Conservation (phyloP, 768 basidiomycete genomes). For the Grammothele lineata region DNA sequence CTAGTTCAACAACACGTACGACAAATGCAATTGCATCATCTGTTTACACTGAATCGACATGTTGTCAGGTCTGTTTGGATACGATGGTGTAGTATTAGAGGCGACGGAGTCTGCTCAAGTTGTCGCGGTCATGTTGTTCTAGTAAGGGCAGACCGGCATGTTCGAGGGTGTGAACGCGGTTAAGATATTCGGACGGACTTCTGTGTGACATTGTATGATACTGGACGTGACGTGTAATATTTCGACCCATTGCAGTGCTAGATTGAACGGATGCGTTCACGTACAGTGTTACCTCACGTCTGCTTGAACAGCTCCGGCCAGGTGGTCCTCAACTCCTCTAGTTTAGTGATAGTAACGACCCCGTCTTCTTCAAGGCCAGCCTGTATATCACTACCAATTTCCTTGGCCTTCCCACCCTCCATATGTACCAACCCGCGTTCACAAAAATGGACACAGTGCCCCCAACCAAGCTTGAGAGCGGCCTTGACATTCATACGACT, state of each 20-base stretch:
- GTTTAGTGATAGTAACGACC: constrained; percentile 46
- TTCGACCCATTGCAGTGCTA: no score
- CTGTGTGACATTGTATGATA: no score
- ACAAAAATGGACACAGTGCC: constrained; percentile 69
- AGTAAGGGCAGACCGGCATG: no score
- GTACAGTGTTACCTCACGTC: no score
- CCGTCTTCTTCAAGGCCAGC: constrained; percentile 40
- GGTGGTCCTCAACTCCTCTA: constrained; percentile 64
- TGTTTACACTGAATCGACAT: neutral
- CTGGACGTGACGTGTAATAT: no score
- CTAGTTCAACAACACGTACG: constrained; percentile 66
- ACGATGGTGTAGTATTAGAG: constrained; percentile 78
- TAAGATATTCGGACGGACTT: no score
- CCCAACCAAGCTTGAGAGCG: constrained; percentile 67
- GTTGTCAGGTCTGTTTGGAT: constrained; percentile 56
- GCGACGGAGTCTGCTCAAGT: constrained; percentile 77
- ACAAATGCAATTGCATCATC: constrained; percentile 32
- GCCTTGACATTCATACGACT: constrained; percentile 64
- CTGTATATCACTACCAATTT: constrained; percentile 34
- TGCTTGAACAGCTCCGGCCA: constrained; percentile 74
- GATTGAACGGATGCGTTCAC: no score
- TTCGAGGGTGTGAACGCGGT: no score
- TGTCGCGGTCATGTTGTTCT: constrained; percentile 64
- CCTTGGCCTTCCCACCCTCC: constrained; percentile 57
- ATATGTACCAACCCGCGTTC: constrained; percentile 60